Conservation (phyloP, 257 asterid genomes). For the Capsicum chinense region DNA sequence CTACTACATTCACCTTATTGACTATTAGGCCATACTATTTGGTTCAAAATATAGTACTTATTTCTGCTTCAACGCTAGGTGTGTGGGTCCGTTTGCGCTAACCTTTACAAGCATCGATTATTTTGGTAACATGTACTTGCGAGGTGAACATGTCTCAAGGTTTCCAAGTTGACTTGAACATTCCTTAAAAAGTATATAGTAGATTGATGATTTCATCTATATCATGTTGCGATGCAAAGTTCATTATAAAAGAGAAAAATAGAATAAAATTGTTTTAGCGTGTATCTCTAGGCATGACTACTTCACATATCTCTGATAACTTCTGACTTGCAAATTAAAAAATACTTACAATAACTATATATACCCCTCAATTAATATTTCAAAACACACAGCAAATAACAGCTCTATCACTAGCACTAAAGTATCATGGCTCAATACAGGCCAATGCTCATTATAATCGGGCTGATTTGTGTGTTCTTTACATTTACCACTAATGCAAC, state of each 20-base stretch:
- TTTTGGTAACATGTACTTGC: background rate
- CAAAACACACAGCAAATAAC: background rate
- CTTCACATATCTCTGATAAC: background rate
- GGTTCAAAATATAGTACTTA: no score
- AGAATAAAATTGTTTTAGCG: background rate
- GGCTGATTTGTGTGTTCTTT: background rate
- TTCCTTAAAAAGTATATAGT: background rate
- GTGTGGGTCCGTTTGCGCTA: background rate
- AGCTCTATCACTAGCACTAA: background rate
- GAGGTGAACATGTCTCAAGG: background rate
- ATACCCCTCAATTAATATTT: background rate
- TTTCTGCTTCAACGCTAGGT: no score
- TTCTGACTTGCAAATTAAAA: constrained; percentile 6
- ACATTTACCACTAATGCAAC: background rate
- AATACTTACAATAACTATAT: background rate
- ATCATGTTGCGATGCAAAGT: background rate
- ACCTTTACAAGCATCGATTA: background rate
- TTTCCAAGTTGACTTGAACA: background rate
- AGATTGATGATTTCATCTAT: background rate
- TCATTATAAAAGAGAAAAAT: background rate
- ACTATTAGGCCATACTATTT: no score
- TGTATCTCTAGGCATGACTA: background rate
- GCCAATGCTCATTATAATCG: background rate
- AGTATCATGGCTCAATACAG: background rate
- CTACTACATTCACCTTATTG: no score